These are phyloP conservation scores for Aeschynomene evenia DNA, from an alignment of 306 rosid species.

Conservation along the genomic window DNA sequence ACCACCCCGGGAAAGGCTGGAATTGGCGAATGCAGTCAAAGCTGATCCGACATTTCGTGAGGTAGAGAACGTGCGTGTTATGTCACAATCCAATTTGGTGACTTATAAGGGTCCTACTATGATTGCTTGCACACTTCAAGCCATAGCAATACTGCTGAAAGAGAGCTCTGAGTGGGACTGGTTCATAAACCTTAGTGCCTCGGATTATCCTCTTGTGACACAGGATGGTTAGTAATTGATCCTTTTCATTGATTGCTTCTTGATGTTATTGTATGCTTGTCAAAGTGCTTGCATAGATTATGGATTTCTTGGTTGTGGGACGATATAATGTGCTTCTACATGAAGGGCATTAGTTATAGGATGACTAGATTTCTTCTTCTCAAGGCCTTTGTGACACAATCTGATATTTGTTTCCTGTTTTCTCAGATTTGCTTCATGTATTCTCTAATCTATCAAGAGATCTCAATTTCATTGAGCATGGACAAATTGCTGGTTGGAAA, in stretches of 20 bases:
- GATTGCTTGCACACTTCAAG: constrained; percentile 98
- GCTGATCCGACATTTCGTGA: constrained; percentile 74
- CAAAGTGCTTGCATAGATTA: constrained; percentile 21
- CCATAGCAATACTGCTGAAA: constrained; percentile 80
- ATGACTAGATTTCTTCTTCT: not conserved
- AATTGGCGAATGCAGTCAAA: constrained; percentile 74
- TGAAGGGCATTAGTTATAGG: not conserved
- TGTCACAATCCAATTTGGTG: constrained; percentile 86
- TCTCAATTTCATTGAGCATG: constrained; percentile 87
- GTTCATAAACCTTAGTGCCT: constrained; percentile 96
- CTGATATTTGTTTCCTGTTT: constrained; percentile 28
- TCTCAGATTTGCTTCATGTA: constrained; percentile 83
- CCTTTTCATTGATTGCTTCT: constrained; percentile 10
- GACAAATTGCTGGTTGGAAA: constrained; percentile 79
- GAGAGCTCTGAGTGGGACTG: constrained; percentile 77
- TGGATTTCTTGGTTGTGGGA: constrained; percentile 13
- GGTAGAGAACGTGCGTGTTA: constrained; percentile 89
- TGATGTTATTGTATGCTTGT: constrained; percentile 13
- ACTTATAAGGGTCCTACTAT: constrained; percentile 97
- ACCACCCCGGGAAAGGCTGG: constrained; percentile 95
- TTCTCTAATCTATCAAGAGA: constrained; percentile 81
- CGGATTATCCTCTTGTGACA: constrained; percentile 96
- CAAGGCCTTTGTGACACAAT: constrained; percentile 1
- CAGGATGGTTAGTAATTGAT: constrained; percentile 77
- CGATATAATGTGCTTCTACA: not conserved